Percentiles rank a stretch among this genome's conserved stretches.
These are phyloP conservation scores for Neurospora sp. DNA, from an alignment of 495 filamentous ascomycete species.

Conservation along the genomic window DNA sequence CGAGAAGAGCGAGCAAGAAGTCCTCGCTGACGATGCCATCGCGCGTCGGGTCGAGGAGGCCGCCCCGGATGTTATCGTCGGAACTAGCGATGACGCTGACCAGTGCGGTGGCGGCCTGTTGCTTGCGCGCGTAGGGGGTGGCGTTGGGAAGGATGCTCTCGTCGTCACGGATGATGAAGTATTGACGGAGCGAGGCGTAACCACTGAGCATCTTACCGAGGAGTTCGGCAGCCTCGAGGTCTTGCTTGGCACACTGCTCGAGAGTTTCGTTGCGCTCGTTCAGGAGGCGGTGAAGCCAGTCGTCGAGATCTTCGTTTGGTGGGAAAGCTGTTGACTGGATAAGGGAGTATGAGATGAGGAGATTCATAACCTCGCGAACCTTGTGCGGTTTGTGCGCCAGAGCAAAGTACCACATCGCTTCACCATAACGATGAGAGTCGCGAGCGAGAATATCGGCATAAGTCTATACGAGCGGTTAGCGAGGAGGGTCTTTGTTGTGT, in stretches of 20 bases:
- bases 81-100: conserved; percentile 72
- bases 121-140: conserved; percentile 40
- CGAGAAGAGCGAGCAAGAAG: conserved; percentile 69
- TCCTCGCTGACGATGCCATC: conserved; percentile 78
- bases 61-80: conserved; percentile 78
- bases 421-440: conserved; percentile 62
- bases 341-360: conserved; percentile 78
- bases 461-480: conserved; percentile 41
- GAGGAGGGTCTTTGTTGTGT: conserved; percentile 5
- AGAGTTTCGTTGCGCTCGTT: conserved; percentile 56
- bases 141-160: conserved; percentile 27
- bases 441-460: conserved; percentile 63
- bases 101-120: conserved; percentile 60
- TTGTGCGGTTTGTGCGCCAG: conserved; percentile 64
- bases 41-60: conserved; percentile 67
- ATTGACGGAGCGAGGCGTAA: conserved; percentile 77
- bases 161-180: conserved; percentile 72
- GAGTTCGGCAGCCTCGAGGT: conserved; percentile 68
- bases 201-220: conserved; percentile 78
- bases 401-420: conserved; percentile 77
- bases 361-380: conserved; percentile 68
- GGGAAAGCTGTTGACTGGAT: conserved; percentile 75
- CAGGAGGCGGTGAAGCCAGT: conserved; percentile 53
- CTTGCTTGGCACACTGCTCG: conserved; percentile 50
- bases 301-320: conserved; percentile 53